Evolutionary conservation across 2,329 filamentous ascomycete species (phyloP).

Genomic region (Chaetomiaceae sp.): DNA sequence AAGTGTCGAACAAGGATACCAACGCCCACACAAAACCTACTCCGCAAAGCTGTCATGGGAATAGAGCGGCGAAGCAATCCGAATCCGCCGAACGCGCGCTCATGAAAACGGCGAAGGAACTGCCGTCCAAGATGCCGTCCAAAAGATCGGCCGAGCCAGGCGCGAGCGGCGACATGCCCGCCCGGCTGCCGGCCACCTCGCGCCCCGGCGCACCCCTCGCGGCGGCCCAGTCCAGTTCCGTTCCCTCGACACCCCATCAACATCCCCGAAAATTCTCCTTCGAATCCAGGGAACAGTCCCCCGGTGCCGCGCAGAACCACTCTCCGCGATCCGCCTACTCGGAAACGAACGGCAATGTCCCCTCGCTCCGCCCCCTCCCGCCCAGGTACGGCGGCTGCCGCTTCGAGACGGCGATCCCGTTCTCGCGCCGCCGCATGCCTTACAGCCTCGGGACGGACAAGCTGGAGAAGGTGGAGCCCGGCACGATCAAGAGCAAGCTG

Average conservation of each 20-base stretch:
- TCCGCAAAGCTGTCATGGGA: slow-evolving; percentile 57
- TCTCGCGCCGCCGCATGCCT: slow-evolving; percentile 79
- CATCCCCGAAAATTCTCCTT: slow-evolving; percentile 77
- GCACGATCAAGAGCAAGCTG: slow-evolving; percentile 66
- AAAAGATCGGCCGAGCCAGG: slow-evolving; percentile 21
- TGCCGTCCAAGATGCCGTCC: slow-evolving; percentile 42
- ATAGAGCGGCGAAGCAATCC: slow-evolving; percentile 49
- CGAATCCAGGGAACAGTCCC: slow-evolving; percentile 72
- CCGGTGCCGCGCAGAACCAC: slow-evolving; percentile 67
- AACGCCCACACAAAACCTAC: slow-evolving; percentile 38
- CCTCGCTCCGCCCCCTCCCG: slow-evolving; percentile 60
- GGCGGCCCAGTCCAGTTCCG: slow-evolving; percentile 67
- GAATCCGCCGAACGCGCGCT: slow-evolving; percentile 57
- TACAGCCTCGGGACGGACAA: slow-evolving; percentile 82
- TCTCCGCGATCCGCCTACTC: slow-evolving; percentile 88
- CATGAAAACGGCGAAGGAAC: slow-evolving; percentile 52
- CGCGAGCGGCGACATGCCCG: slow-evolving; percentile 12
- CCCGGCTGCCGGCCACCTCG: slow-evolving; percentile 14
- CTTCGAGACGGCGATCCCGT: slow-evolving; percentile 80
- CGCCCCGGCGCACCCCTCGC: slow-evolving; percentile 23
- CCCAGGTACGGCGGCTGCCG: slow-evolving; percentile 62
- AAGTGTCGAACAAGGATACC: slow-evolving; percentile 51
- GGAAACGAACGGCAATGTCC: slow-evolving; percentile 71
- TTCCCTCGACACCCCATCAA: slow-evolving; percentile 89
- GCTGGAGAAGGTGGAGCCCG: slow-evolving; percentile 63